Base-by-base conservation (phyloP, 306 rosid species). In the Geum urbanum region DNA sequence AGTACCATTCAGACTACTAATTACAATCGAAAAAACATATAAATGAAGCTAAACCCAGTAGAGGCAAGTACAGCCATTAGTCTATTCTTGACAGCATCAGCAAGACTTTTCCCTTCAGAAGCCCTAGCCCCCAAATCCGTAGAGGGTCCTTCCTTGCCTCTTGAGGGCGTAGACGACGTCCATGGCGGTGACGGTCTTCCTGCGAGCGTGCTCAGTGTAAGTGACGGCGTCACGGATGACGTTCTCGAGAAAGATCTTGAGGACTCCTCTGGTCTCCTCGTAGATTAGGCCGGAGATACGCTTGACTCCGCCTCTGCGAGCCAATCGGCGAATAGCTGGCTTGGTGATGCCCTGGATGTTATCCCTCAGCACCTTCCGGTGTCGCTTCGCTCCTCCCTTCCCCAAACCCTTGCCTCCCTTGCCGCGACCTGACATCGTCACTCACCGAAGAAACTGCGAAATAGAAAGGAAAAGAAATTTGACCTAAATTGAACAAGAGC, bases 371-470 rank as follows among this genome's bases (percentile, higher is more conserved):
- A 87, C 89, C 83, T 87, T 87, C 62, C 92, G 81, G 57, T 86
- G 95, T 0, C 95, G 86, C 67, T 88, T 86, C 0, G 95, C 95
- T 68, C 95, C 91, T 59, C 95, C 95, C 68, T 88, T 88, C 3
- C 95, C 95, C 72, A 88, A 66, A 0, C 91, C 95, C 71, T 88
- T 88, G 4, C 91, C 95, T 20, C 91, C 89, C 72, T 88, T 88
- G 67, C 95, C 95, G 16, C 91, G 86, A 0, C 91, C 91, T 5
- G 95, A 84, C 95, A 88, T 88, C 12, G 69, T 46, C 24, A 14
- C 1, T 19, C 19, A 47, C 32, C 32, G 32, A 27, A 2, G 32
- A 27, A 27, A 27, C 2, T 27, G 1, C 11, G 1, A 8, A n/a
- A 4, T 5, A 9, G 22, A 20, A 11, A n/a, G 7, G 1, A 6